Base-by-base conservation (phyloP, 768 basidiomycete species). In the Melanogaster broomeanus region DNA sequence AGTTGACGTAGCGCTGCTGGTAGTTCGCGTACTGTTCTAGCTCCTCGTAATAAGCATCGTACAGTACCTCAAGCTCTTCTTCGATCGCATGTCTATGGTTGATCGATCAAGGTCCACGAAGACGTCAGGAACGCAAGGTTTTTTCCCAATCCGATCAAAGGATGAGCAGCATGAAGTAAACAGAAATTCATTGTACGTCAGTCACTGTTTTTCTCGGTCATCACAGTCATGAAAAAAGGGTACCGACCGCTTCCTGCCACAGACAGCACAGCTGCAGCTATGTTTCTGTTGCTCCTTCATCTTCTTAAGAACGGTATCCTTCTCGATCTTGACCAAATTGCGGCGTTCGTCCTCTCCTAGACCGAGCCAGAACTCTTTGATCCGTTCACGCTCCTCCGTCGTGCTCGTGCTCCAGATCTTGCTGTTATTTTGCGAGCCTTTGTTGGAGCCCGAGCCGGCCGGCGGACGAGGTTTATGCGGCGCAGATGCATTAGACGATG, bases 11-110 rank as follows among this genome's bases (percentile, higher is more conserved):
- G 74, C 87, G 91, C 83, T 93, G 90, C 81, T 96, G 93, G 77
- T 91, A 90, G 75, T 92, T 90, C 74, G 95, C 97, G 84, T 98
- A 98, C 78, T 90, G 87, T 82, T 97, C 93, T 79, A 99, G 88
- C 82, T 98, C 96, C 73, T 97, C 93, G 85, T 98, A 98, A 83
- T 98, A 99, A 79, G 95, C 94, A 83, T 98, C 96, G 84, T 99
- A 99, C 76, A 98, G 87, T 78, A 94, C 92, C 80, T 98, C 93
- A 73, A 99, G 89, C 80, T 99, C 97, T 77, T 95, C 92, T 79
- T 99, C 97, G 78, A 99, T 98, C 58, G 95, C 95, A 77, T 89
- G 88, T 63, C 92, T 95, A 65, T 61, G 59, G 40, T 46, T 35
- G 53, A 59, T 48, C 55, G 58, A 50, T 45, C 41, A 62, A 42